Evolutionary conservation across 2,329 filamentous ascomycete genomes (phyloP), one percentile per base, ranked within the genome.

Genomic region (Ophiostoma quercus): DNA sequence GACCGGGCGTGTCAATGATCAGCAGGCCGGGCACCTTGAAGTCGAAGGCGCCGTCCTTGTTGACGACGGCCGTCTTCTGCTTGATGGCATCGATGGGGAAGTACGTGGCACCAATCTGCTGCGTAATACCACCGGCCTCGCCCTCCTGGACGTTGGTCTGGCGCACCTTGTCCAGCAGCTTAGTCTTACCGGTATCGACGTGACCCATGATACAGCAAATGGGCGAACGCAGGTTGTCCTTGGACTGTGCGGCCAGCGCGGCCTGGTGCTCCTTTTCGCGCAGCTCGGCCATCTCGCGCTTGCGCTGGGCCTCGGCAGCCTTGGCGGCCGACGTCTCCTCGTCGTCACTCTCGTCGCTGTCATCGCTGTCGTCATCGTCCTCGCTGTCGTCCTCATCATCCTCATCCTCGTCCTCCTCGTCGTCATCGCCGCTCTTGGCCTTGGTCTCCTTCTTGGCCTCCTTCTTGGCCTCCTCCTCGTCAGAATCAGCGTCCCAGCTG

Each of bases 131-230:
- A 85, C 95, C 96, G 57, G 95, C 96, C 87, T 99, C 95, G 77
- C 95, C 95, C 82, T 98, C 95, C 78, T 99, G 96, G 47, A 99
- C 95, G 78, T 99, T 98, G 71, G 95, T 98, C 80, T 97, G 93
- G 77, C 95, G 91, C 77, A 99, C 92, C 84, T 99, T 99, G 84
- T 99, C 95, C 71, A 99, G 86, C 73, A 99, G 84, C 83, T 98
- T 99, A n/a, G 95, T 99, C 84, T 99, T 99, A 79, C 95, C 95
- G 65, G 96, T 99, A 89, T 99, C 95, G 87, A 99, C 95, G 87
- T 99, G 95, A 77, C 95, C 95, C 74, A 99, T 88, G 86, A 99
- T 99, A 90, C 94, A 98, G 85, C 95, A 98, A 81, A 99, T 99
- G 68, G 95, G 95, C 57, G 95, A 98, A 71, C 95, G 92, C 70